Conservation (phyloP, 1,284 basidiomycete species). For the Inonotus obliquus region DNA sequence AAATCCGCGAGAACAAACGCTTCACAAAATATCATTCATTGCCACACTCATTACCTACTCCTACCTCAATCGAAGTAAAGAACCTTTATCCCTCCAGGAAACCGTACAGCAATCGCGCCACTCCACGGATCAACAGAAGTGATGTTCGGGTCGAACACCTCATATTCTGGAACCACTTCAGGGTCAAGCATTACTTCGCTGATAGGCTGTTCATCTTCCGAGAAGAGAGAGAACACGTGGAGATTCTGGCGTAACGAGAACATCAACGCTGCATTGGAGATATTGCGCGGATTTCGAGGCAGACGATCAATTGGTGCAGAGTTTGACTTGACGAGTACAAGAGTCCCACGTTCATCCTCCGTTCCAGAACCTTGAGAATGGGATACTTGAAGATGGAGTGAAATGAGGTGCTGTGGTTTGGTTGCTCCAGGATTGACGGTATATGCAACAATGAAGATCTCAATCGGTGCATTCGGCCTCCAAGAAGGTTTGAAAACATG, state of each 20-base stretch:
- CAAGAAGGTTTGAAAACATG: conserved; percentile 1
- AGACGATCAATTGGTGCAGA: not conserved
- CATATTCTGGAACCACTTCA: not conserved
- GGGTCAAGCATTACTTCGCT: not conserved
- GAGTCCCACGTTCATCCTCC: not conserved
- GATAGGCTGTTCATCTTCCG: conserved; percentile 1
- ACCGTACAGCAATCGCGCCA: conserved; percentile 4
- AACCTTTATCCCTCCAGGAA: not conserved
- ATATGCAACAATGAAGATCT: conserved; percentile 3
- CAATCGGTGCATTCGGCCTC: not conserved
- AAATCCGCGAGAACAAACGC: not conserved
- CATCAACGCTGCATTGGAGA: conserved; percentile 6
- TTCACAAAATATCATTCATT: not conserved
- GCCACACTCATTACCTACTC: not conserved
- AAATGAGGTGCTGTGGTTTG: not conserved
- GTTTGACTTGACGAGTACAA: not conserved
- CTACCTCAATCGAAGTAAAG: not conserved
- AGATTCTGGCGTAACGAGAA: not conserved
- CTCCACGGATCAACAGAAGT: conserved; percentile 10
- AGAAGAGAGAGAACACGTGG: conserved; percentile 1
- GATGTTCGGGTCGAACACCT: conserved; percentile 2
- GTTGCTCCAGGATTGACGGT: not conserved
- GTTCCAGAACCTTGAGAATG: not conserved
- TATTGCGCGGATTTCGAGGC: conserved; percentile 5
- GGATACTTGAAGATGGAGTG: not conserved